Evolutionary conservation across 225 moss, liverwort and hornwort species (phyloP), one percentile per base, ranked within the genome.

Genomic region (Sphagnum contortum): DNA sequence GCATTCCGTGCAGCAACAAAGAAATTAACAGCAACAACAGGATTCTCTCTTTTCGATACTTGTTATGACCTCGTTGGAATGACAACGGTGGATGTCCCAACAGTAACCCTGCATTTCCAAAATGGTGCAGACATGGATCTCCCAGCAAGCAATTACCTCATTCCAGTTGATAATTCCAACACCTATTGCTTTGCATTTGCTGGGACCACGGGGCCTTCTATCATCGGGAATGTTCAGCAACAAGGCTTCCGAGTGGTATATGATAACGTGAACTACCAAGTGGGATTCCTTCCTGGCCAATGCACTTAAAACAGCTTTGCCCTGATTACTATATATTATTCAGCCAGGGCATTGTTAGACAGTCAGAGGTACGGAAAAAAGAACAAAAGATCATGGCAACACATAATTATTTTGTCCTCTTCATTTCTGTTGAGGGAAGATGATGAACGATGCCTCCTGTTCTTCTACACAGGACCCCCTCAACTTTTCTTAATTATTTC

Each of bases 191-290:
- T 85, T 5, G 85, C 85, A 0, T 81, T 81, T 8, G 81, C 85
- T 0, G 78, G 70, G 6, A 81, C 81, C 4, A 76, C 75, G 8
- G 79, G 85, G 0, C 76, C 81, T 11, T 81, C 85, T 55, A 85
- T 85, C 67, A 85, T 85, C 48, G 81, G 81, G 2, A 85, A 85
- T 46, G 75, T 85, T 55, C 85, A 85, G 8, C 85, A 85, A 48
- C 85, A 85, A 67, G 81, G 81, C 2, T 85, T 65, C 74, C 78
- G 81, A 0, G 79, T 85, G 57, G 76, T 85, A 68, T 85, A 85
- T 9, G 85, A 85, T 61, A 85, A 85, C 48, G 55, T 65, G 1
- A 66, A 72, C 48, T 68, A 67, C 47, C 81, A 81, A 67, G 57
- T 85, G n/a, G 85, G 85, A 57, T 85, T 85, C 45, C 68, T 76